These are phyloP conservation scores for Anaeromyces robustus DNA, from an alignment of 192 early-diverging fungal species.

Conservation along the genomic window DNA sequence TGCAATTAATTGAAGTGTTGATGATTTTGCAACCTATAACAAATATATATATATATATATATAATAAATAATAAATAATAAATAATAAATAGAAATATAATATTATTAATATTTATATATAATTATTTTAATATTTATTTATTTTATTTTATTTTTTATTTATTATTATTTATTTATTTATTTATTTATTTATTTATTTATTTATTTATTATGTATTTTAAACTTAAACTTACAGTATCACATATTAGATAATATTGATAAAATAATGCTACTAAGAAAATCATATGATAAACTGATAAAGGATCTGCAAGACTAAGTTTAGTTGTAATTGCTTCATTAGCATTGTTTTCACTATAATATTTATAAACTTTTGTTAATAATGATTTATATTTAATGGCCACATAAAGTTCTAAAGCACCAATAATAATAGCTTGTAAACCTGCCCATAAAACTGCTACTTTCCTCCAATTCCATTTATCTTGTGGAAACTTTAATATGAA, in stretches of 20 bases:
- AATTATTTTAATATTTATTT: no score
- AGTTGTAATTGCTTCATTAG: neutral
- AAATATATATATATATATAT: no score
- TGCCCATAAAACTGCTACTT: neutral
- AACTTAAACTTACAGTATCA: slow-evolving; percentile 33
- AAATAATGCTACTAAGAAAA: neutral
- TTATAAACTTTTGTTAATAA: neutral
- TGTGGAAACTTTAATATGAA: neutral
- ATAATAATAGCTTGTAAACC: neutral
- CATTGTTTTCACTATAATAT: neutral
- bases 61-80: neutral
- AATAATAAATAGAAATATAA: neutral
- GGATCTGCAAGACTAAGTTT: neutral
- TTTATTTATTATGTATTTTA: no score
- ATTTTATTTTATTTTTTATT: no score
- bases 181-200: no score
- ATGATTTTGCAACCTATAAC: slow-evolving; percentile 3
- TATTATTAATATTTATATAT: no score
- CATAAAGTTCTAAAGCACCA: neutral
- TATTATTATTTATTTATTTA: no score
- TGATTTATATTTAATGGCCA: neutral
- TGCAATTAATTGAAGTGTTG: slow-evolving; percentile 29
- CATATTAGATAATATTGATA: slow-evolving; percentile 23
- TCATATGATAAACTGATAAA: neutral
- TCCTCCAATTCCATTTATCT: neutral